Conservation (phyloP, 2,329 filamentous ascomycete species). For the Colletotrichum magnum region DNA sequence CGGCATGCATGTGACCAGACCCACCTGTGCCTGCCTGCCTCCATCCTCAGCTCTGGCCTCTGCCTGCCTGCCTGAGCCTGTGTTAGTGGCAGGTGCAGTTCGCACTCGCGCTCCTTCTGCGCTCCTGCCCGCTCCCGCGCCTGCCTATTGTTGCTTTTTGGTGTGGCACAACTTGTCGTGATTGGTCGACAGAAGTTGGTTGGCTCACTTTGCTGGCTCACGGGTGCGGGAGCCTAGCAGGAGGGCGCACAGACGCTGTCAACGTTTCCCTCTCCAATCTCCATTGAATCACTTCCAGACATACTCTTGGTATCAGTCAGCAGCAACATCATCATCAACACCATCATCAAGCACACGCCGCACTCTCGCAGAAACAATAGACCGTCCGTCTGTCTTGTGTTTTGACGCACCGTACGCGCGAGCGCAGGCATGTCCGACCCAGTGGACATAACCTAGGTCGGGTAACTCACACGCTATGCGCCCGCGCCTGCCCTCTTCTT, state of each 20-base stretch:
- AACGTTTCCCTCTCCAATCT: background rate
- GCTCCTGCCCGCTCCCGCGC: background rate
- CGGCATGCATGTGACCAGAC: background rate
- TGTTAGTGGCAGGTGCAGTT: background rate
- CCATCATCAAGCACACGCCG: background rate
- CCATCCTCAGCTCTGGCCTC: no score
- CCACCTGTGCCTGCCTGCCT: background rate
- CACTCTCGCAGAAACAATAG: conserved; percentile 15
- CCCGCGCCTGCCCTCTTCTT: no score
- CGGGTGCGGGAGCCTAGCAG: background rate
- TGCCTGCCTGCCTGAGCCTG: no score
- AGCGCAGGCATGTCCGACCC: background rate
- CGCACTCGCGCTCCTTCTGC: background rate
- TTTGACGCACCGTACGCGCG: conserved; percentile 4
- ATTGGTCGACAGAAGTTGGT: background rate
- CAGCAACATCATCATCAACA: conserved; percentile 2
- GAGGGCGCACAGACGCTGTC: conserved; percentile 2
- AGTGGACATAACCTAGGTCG: background rate
- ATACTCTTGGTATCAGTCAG: background rate
- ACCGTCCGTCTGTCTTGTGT: conserved; percentile 10
- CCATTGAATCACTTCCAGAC: no score
- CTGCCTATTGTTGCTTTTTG: background rate
- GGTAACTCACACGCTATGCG: no score
- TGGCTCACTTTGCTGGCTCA: background rate
- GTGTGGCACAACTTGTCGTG: no score